Conservation (phyloP, 2,329 filamentous ascomycete species). For the Scleromitrula shiraiana region DNA sequence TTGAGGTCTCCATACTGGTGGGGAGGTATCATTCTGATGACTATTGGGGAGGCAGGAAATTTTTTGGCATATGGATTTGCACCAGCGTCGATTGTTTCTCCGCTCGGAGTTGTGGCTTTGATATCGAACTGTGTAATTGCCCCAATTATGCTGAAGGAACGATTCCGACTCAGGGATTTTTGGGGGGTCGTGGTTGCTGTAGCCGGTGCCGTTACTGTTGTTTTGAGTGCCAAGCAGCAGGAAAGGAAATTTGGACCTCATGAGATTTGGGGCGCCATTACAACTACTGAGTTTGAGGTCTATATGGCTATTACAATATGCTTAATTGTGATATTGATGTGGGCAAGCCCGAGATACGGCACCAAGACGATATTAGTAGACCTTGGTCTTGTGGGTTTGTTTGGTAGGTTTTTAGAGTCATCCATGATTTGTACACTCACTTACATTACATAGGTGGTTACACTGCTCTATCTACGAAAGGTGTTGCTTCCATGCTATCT, state of each 20-base stretch:
- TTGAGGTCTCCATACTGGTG: slow-evolving; percentile 94
- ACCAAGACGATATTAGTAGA: slow-evolving; percentile 83
- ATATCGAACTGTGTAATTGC: slow-evolving; percentile 97
- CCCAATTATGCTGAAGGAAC: slow-evolving; percentile 86
- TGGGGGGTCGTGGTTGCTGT: slow-evolving; percentile 84
- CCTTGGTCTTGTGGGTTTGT: slow-evolving; percentile 83
- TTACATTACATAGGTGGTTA: slow-evolving; percentile 61
- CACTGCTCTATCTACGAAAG: slow-evolving; percentile 94
- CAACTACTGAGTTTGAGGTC: slow-evolving; percentile 79
- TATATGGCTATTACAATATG: slow-evolving; percentile 71
- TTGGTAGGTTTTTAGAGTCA: slow-evolving; percentile 51
- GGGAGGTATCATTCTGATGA: slow-evolving; percentile 88
- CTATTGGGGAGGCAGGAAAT: slow-evolving; percentile 86
- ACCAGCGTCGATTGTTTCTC: slow-evolving; percentile 93
- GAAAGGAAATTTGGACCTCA: slow-evolving; percentile 87
- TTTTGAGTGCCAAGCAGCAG: slow-evolving; percentile 80
- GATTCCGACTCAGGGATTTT: slow-evolving; percentile 75
- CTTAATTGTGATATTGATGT: slow-evolving; percentile 71
- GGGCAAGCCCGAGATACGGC: slow-evolving; percentile 77
- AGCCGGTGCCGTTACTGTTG: slow-evolving; percentile 81
- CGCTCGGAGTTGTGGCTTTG: slow-evolving; percentile 90
- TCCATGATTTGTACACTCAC: neutral
- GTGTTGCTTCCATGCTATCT: slow-evolving; percentile 89
- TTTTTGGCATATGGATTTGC: slow-evolving; percentile 97
- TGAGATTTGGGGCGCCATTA: slow-evolving; percentile 85